A percentile compares a stretch with the other conserved stretches of the same genome.
These are phyloP conservation scores for Orobanche coerulescens DNA, from an alignment of 257 asterid genomes.

Conservation along the genomic window DNA sequence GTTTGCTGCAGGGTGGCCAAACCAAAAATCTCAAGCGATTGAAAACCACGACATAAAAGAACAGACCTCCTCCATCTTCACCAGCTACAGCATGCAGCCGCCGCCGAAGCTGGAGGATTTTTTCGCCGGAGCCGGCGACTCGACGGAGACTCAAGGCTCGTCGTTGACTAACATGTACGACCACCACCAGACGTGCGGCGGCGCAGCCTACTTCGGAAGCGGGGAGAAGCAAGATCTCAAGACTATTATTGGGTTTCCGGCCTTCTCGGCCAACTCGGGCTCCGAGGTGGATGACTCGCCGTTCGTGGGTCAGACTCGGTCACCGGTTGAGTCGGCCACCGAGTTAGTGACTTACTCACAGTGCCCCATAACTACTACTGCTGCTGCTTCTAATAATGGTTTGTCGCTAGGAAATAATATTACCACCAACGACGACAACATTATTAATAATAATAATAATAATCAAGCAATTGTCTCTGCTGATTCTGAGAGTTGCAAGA, in stretches of 20 bases:
- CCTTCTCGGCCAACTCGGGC: conserved; percentile 64
- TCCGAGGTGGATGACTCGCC: conserved; percentile 79
- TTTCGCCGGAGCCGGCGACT: conserved; percentile 59
- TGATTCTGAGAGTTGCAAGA: conserved; percentile 51
- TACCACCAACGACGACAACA: conserved; percentile 20
- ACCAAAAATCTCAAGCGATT: conserved; percentile 31
- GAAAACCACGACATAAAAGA: conserved; percentile 22
- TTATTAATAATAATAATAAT: too few relatives aligned
- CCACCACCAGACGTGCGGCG: conserved; percentile 25
- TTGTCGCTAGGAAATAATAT: conserved; percentile 41
- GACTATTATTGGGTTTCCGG: conserved; percentile 43
- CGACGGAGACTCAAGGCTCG: conserved; percentile 63
- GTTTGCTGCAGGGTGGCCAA: conserved; percentile 41
- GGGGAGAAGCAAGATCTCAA: conserved; percentile 61
- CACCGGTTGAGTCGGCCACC: conserved; percentile 48
- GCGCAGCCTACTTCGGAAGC: conserved; percentile 30
- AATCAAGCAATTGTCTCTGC: conserved; percentile 40
- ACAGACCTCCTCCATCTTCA: conserved; percentile 27
- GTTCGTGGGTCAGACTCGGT: conserved; percentile 49
- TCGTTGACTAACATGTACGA: conserved; percentile 71
- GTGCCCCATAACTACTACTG: conserved; percentile 18
- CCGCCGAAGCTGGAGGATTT: conserved; percentile 87
- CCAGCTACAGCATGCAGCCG: conserved; percentile 45
- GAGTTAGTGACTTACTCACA: conserved; percentile 48
- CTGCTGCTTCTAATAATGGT: background rate